Evolutionary conservation across 108 stramenopile species (phyloP), one percentile per base, ranked within the genome.

Genomic region (Seminavis robusta): DNA sequence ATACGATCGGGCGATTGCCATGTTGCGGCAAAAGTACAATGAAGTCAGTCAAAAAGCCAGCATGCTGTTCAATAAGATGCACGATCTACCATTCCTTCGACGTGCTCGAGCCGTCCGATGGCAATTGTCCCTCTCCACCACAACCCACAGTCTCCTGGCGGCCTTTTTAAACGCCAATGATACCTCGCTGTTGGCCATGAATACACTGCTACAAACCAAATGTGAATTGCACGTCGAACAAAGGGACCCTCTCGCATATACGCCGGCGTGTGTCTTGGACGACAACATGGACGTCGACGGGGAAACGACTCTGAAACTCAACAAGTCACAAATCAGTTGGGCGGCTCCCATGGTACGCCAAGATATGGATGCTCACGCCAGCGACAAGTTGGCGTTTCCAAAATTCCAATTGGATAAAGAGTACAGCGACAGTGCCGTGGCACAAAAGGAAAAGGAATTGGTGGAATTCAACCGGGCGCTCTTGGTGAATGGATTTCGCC

Each of bases 381-480:
- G 41, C 31, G 74, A 81, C 38, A 32, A 57, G 42, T 61, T 84
- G 17, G 88, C 88, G 8, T 94, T 81, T 59, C 92, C 92, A 20
- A 83, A 83, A 48, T 79, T 61, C 56, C 68, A 74, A 57, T 61
- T 88, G 51, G 72, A 88, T 0, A 63, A 81, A 19, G 80, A 80
- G 36, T 77, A 77, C 46, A 66, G 72, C 11, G 56, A 71, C 25
- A 59, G 59, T 43, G 31, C 43, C 39, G 69, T 62, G 8, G 88
- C 77, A 16, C 42, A 47, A 29, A 11, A 33, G 8, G 81, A 81
- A 47, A 79, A 67, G 31, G 48, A 54, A 32, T 39, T 56, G n/a
- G 86, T 93, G 3, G 84, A 82, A 46, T 94, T 88, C 61, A 94
- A 94, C 60, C 77, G 92, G 26, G 74, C 92, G 15, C 50, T 94